phyloP scores from a whole-genome alignment of 2,329 filamentous ascomycete species.

The Podosphaera leucotricha region DNA sequence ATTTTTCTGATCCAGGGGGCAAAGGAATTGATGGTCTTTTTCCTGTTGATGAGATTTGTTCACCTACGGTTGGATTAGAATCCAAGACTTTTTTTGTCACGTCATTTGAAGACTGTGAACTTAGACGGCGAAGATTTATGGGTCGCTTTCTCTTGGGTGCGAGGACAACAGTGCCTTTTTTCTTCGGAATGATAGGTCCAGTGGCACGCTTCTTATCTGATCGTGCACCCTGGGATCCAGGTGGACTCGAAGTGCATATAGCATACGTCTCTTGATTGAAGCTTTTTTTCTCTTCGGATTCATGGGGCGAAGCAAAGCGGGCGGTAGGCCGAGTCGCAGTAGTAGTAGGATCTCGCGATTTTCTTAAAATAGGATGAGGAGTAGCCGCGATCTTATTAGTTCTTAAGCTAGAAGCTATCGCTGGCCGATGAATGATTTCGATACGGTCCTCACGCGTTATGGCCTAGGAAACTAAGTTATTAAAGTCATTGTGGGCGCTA shows the following conservation, averaged over 20 bases:
- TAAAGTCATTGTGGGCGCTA: constrained; percentile 3
- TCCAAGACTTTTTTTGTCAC: neutral
- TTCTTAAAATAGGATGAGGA: constrained; percentile 35
- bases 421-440: constrained; percentile 2
- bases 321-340: constrained; percentile 33
- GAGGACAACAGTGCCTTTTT: constrained; percentile 16
- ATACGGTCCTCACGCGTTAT: constrained; percentile 5
- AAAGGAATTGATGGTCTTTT: neutral
- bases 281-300: constrained; percentile 22
- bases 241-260: constrained; percentile 1
- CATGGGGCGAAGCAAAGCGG: constrained; percentile 32
- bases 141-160: constrained; percentile 24
- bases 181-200: constrained; percentile 14
- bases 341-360: constrained; percentile 28
- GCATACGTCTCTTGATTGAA: constrained; percentile 12
- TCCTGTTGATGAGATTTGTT: neutral
- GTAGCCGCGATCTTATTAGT: constrained; percentile 18
- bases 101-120: constrained; percentile 18
- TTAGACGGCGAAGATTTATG: constrained; percentile 22
- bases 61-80: neutral
- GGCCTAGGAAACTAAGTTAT: constrained; percentile 11
- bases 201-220: constrained; percentile 7
- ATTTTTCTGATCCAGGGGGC: constrained; percentile 1
- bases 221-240: constrained; percentile 4
- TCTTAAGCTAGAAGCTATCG: constrained; percentile 6